Evolutionary conservation across 2,329 filamentous ascomycete species (phyloP), one percentile per base, ranked within the genome.

Genomic region (Acrocalymma vagum): DNA sequence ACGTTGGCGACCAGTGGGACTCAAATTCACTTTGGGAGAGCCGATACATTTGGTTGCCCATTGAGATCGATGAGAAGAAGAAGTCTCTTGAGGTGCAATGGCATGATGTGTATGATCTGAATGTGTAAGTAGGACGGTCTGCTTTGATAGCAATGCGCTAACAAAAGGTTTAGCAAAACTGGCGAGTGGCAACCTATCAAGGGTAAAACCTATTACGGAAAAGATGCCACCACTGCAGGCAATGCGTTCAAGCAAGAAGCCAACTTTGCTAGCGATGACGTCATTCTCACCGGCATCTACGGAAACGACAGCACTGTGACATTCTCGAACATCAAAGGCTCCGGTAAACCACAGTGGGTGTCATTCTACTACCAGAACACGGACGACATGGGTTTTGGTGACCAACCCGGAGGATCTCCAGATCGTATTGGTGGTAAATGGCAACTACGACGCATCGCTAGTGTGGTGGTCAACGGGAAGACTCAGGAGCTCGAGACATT

Each of bases 361-460:
- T 79, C 78, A 0, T 82, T 82, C 59, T 78, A 81, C 59, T 81
- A 81, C 50, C 78, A 82, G 45, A 81, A 83, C 60, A 82, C 72
- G 2, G 81, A 83, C 33, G 81, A 83, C 42, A 82, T 83, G 78
- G 81, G 80, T 3, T 84, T 80, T 38, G 81, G 81, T 1, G 71
- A 73, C 42, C 71, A 73, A 45, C 66, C 82, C 2, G 77, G 75
- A 28, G 82, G 82, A 5, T 65, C 69, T 0, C 82, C 82, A 0
- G 81, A 85, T 55, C 76, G 82, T 6, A 83, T 85, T 38, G 78
- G 78, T 5, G 81, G 82, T 0, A 65, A 71, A 0, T 85, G 81
- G 81, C 79, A 83, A 45, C 66, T 85, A 5, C 76, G 82, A 4
- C 76, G 82, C 8, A 79, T 85, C 40, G 78, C 77, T 53, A 83